phyloP scores from a whole-genome alignment of 192 early-diverging fungal species.

The Obelidium mucronatum region DNA sequence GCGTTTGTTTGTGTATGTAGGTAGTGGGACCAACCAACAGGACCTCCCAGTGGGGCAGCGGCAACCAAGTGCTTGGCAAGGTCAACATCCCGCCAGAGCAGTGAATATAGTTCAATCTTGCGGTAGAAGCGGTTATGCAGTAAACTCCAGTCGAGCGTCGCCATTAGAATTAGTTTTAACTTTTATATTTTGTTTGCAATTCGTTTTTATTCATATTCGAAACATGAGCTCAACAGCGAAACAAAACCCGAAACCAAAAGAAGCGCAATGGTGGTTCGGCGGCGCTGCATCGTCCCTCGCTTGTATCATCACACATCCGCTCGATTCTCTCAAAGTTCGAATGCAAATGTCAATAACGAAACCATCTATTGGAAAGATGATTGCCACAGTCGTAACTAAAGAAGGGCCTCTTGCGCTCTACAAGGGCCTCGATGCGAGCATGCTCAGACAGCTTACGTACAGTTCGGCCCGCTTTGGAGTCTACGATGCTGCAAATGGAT shows the following conservation, averaged over 20 bases:
- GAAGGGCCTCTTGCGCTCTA: conserved; percentile 41
- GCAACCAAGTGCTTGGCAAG: conserved; percentile 74
- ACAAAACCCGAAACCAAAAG: not conserved
- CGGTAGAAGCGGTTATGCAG: conserved; percentile 39
- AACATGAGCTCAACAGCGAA: not conserved
- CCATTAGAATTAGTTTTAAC: not conserved
- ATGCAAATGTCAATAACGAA: conserved; percentile 12
- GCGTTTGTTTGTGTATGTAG: not conserved
- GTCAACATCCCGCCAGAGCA: conserved; percentile 91
- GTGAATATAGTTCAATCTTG: conserved; percentile 82
- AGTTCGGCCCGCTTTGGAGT: conserved; percentile 12
- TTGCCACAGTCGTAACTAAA: not conserved
- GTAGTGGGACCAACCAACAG: conserved; percentile 71
- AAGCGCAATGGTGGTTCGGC: conserved; percentile 26
- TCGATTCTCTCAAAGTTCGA: conserved; percentile 18
- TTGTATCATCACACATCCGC: conserved; percentile 41
- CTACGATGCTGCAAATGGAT: not conserved
- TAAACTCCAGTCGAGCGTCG: conserved; percentile 4
- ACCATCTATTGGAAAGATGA: not conserved
- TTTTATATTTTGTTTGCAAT: not conserved
- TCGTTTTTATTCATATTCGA: too few relatives aligned
- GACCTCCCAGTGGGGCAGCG: conserved; percentile 90
- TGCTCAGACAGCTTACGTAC: conserved; percentile 42
- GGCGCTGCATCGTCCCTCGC: conserved; percentile 35
- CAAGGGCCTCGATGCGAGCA: conserved; percentile 32